phyloP scores from a whole-genome alignment of 1,139 yeast species.

The Yamadazyma oceani region DNA sequence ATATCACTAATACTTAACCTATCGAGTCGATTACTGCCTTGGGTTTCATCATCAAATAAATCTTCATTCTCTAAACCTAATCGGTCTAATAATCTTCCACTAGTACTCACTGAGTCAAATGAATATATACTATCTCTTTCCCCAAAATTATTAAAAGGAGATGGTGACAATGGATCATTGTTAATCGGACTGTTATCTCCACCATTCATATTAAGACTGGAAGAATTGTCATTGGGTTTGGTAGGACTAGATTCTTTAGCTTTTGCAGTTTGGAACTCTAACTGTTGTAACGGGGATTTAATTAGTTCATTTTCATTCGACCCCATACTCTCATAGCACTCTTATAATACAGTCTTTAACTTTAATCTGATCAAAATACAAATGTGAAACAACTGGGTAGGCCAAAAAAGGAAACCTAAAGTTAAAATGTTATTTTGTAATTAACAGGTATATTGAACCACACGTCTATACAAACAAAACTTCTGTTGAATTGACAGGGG shows the following conservation, averaged over 20 bases:
- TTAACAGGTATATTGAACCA: too few relatives aligned
- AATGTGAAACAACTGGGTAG: too few relatives aligned
- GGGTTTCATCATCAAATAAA: conserved; percentile 18
- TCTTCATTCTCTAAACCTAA: conserved; percentile 32
- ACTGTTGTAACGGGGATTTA: conserved; percentile 23
- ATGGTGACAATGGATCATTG: conserved; percentile 3
- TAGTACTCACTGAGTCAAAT: conserved; percentile 47
- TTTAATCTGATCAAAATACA: too few relatives aligned
- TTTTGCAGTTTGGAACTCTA: conserved; percentile 18
- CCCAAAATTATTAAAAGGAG: conserved; percentile 4
- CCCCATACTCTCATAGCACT: conserved; percentile 1
- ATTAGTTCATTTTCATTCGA: conserved; percentile 10
- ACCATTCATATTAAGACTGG: background rate
- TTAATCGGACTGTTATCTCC: background rate
- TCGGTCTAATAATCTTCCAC: conserved; percentile 43
- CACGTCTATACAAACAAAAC: too few relatives aligned
- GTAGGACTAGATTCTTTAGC: conserved; percentile 10
- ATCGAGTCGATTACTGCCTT: conserved; percentile 7
- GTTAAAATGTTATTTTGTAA: too few relatives aligned
- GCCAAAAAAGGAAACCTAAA: too few relatives aligned
- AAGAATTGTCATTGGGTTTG: background rate
- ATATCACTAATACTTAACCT: conserved; percentile 12
- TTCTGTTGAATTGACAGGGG: too few relatives aligned
- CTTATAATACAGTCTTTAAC: too few relatives aligned
- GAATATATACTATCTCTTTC: conserved; percentile 41